These are phyloP conservation scores for Yamadazyma kanchanaburiensis DNA, from an alignment of 1,139 yeast species.

Conservation along the genomic window DNA sequence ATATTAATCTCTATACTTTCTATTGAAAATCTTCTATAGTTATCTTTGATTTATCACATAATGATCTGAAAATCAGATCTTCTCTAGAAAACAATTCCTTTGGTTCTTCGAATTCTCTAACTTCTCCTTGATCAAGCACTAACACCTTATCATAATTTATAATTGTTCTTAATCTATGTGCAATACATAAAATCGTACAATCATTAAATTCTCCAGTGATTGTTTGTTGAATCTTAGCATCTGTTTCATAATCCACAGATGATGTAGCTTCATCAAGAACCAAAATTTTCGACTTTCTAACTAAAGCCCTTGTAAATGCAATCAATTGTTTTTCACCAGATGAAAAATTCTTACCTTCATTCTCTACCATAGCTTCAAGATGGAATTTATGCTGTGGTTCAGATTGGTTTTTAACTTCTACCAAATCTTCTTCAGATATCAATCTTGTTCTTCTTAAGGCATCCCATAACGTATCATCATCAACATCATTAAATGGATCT, in stretches of 20 bases:
- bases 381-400: constrained; percentile 53
- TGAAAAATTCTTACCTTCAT: constrained; percentile 72
- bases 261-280: constrained; percentile 84
- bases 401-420: constrained; percentile 14
- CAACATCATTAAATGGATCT: constrained; percentile 36
- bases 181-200: constrained; percentile 15
- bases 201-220: constrained; percentile 10
- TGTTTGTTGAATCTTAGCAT: constrained; percentile 54
- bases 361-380: constrained; percentile 63
- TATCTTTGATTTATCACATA: constrained; percentile 36
- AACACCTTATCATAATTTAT: constrained; percentile 40
- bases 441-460: constrained; percentile 45
- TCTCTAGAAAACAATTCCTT: constrained; percentile 27
- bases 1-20: no score
- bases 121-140: constrained; percentile 49
- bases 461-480: constrained; percentile 42
- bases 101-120: constrained; percentile 50
- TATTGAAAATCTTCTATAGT: constrained; percentile 10
- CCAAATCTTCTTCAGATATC: constrained; percentile 25
- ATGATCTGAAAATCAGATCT: constrained; percentile 36
- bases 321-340: constrained; percentile 75
- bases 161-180: constrained; percentile 15
- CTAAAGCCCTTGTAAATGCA: constrained; percentile 75
- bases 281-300: constrained; percentile 62
- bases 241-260: constrained; percentile 77